Base-by-base conservation (phyloP, 225 moss, liverwort and hornwort species). In the Physcomitrellopsis africana region DNA sequence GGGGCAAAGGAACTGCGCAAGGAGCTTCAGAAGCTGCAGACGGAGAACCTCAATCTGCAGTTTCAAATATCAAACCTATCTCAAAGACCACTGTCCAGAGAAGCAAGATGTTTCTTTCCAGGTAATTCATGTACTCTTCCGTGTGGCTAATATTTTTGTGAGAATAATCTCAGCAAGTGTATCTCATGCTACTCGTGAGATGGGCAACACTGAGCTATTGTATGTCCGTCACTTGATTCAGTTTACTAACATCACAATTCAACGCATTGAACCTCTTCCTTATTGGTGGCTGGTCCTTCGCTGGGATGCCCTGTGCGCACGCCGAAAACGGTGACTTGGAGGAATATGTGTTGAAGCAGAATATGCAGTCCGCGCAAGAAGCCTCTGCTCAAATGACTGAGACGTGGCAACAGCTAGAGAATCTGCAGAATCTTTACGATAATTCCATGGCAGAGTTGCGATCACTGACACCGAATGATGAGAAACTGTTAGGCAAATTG, bases 331-430 rank as follows among this genome's bases (percentile, higher is more conserved):
- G 19, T 60, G 68, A 77, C 20, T 51, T 70, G 27, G 56, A 19
- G 22, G 61, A 80, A 60, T 80, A 75, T 20, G 62, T 44, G 11
- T 43, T 75, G 49, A 79, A 81, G 61, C 80, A 77, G 58, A 72
- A 48, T 26, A 14, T 75, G 23, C 80, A 77, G 76, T 82, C 51
- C 14, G 72, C 76, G 20, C 63, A 73, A 49, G 81, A 74, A 43
- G 19, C 75, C 17, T 76, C 85, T 26, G 48, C 67, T 67, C 88
- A 94, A 74, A 85, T 92, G 63, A 74, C 90, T 59, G 79, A 86
- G 76, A 83, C 89, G 43, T 82, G 81, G 82, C 81, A 89, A 43
- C 74, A 85, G 44, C 72, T 91, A 55, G 89, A 89, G 75, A 67
- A 65, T 17, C 22, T 87, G 77, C 87, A 86, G 49, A 79, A 76